These are phyloP conservation scores for Lasiodiplodia sp. DNA, from an alignment of 2,329 filamentous ascomycete species.

Conservation along the genomic window DNA sequence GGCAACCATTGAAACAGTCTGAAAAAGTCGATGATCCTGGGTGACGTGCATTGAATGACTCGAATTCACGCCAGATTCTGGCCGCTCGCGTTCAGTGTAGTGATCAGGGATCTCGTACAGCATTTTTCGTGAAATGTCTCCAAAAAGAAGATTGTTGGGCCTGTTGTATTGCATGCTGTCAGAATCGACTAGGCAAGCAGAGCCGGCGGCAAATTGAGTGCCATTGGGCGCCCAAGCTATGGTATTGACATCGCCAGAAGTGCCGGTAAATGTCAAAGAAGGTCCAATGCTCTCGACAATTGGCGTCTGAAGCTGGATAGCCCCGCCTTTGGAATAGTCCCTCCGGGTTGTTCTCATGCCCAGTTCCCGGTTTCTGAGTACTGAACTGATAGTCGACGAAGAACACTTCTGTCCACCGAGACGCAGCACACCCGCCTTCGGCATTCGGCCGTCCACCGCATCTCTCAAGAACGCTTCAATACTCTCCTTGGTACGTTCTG, in stretches of 20 bases:
- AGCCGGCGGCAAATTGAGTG: slow-evolving; percentile 62
- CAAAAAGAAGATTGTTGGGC: slow-evolving; percentile 63
- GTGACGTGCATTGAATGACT: slow-evolving; percentile 55
- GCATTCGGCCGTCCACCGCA: slow-evolving; percentile 36
- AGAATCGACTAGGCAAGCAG: slow-evolving; percentile 62
- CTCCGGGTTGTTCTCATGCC: slow-evolving; percentile 41
- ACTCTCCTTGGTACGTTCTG: slow-evolving; percentile 31
- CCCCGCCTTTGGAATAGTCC: slow-evolving; percentile 34
- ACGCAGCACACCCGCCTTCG: slow-evolving; percentile 3
- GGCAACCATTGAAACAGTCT: slow-evolving; percentile 62
- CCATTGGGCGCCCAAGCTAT: slow-evolving; percentile 65
- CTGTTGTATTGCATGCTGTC: slow-evolving; percentile 68
- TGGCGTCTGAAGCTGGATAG: slow-evolving; percentile 40
- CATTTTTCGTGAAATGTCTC: slow-evolving; percentile 50
- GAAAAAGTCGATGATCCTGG: slow-evolving; percentile 62
- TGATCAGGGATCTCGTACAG: slow-evolving; percentile 64
- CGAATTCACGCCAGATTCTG: slow-evolving; percentile 51
- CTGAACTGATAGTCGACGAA: neutral
- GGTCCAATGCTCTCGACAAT: slow-evolving; percentile 51
- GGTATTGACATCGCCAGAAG: slow-evolving; percentile 64
- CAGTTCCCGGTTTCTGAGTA: slow-evolving; percentile 44
- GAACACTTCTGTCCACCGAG: neutral
- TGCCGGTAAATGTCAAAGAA: slow-evolving; percentile 61
- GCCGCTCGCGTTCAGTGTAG: slow-evolving; percentile 50
- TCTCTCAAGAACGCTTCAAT: slow-evolving; percentile 44